These are phyloP conservation scores for Begonia loranthoides DNA, from an alignment of 306 rosid genomes.

Conservation along the genomic window DNA sequence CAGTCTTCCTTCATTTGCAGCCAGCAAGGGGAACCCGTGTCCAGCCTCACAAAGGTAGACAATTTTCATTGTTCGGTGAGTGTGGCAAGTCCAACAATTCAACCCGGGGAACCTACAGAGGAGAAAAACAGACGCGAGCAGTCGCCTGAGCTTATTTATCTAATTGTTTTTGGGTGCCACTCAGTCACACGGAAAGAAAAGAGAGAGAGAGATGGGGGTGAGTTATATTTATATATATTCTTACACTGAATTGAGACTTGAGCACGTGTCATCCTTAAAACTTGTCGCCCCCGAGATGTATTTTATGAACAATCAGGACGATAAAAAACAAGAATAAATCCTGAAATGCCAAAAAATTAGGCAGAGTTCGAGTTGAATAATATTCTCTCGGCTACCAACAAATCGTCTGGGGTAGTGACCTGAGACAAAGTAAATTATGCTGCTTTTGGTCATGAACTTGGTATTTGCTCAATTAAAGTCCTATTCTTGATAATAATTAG, in stretches of 20 bases:
- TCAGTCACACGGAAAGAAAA: too few species aligned
- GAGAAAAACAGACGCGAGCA: slow-evolving; percentile 18
- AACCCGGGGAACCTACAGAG: slow-evolving; percentile 21
- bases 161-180: slow-evolving; percentile 10
- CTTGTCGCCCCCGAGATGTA: too few species aligned
- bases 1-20: neutral
- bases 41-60: slow-evolving; percentile 37
- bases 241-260: too few species aligned
- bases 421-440: slow-evolving; percentile 22
- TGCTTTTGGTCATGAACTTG: too few species aligned
- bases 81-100: slow-evolving; percentile 55
- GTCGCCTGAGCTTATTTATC: slow-evolving; percentile 8
- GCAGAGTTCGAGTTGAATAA: neutral
- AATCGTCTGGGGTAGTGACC: slow-evolving; percentile 96
- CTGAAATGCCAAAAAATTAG: too few species aligned
- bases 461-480: too few species aligned
- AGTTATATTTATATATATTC: too few species aligned
- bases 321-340: too few species aligned
- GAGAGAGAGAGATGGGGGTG: neutral
- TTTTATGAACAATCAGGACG: too few species aligned
- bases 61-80: slow-evolving; percentile 53
- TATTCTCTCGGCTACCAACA: slow-evolving; percentile 83
- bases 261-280: neutral
- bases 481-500: too few species aligned
- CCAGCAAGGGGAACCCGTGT: slow-evolving; percentile 53